Evolutionary conservation across 1,139 yeast species (phyloP).

Genomic region (Yamadazyma oceani): DNA sequence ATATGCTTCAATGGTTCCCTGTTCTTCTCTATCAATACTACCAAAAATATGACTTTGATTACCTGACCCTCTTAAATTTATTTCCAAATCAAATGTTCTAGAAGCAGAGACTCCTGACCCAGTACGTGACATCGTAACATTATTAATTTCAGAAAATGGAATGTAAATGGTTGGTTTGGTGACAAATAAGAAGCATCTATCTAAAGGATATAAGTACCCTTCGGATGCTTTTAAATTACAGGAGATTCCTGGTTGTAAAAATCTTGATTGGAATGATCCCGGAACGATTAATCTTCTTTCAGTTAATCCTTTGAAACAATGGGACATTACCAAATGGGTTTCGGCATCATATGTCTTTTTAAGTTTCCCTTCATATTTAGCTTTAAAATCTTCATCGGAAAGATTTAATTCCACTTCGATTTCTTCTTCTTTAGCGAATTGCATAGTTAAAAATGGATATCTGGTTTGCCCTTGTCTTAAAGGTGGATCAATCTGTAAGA

Average conservation of each 20-base stretch:
- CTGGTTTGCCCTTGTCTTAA: conserved; percentile 89
- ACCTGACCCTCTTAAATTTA: conserved; percentile 60
- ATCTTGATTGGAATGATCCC: conserved; percentile 75
- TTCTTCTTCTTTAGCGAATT: conserved; percentile 86
- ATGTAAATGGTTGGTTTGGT: conserved; percentile 94
- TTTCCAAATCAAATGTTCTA: conserved; percentile 90
- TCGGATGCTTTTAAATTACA: conserved; percentile 95
- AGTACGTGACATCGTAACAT: conserved; percentile 82
- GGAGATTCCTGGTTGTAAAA: conserved; percentile 78
- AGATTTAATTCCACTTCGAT: conserved; percentile 87
- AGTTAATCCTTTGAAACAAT: conserved; percentile 86
- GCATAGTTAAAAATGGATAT: conserved; percentile 88
- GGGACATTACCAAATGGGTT: conserved; percentile 85
- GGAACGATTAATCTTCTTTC: conserved; percentile 85
- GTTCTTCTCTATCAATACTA: conserved; percentile 88
- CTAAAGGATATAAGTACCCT: conserved; percentile 88
- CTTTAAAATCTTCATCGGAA: conserved; percentile 77
- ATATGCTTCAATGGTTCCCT: conserved; percentile 71
- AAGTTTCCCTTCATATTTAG: conserved; percentile 73
- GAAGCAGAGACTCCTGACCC: conserved; percentile 78
- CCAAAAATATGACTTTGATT: conserved; percentile 81
- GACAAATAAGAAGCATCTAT: conserved; percentile 84
- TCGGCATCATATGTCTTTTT: conserved; percentile 77
- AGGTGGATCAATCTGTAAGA: conserved; percentile 94
- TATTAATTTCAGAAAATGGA: conserved; percentile 78